Conservation (phyloP, 139 green algal genomes). For the Chlamydomonas schloesseri region DNA sequence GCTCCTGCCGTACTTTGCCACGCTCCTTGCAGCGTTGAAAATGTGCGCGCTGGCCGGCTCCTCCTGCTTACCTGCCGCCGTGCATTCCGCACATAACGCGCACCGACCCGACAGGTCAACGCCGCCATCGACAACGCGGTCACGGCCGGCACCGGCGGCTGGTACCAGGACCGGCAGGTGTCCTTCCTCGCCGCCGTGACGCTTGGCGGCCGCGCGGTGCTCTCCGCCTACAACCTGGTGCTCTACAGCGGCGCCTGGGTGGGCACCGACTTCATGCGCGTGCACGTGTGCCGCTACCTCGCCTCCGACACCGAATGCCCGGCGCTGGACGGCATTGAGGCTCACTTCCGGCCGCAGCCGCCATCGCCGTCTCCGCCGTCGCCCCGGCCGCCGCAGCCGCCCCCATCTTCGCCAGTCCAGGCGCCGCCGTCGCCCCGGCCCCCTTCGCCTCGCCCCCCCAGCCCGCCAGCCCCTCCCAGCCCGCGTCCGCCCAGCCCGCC, state of each 20-base stretch:
- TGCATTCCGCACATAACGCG: no score
- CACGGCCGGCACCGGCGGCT: no score
- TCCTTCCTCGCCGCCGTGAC: neutral
- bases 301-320: neutral
- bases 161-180: neutral
- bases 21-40: no score
- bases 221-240: neutral
- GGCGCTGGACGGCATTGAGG: neutral
- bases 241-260: slow-evolving; percentile 6
- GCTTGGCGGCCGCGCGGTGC: no score
- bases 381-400: no score
- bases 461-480: neutral
- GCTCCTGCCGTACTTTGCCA: no score
- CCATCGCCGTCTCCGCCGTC: neutral
- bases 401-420: no score
- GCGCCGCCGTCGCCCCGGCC: neutral
- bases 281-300: slow-evolving; percentile 18
- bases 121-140: no score
- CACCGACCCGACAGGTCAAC: no score
- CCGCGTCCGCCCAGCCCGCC: neutral
- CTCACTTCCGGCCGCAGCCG: neutral
- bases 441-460: no score
- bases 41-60: no score
- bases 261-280: neutral
- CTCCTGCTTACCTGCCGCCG: no score